Percentiles rank a stretch among this genome's conserved stretches.
These are phyloP conservation scores for Diaporthe caulivora DNA, from an alignment of 2,329 filamentous ascomycete species.

Conservation along the genomic window DNA sequence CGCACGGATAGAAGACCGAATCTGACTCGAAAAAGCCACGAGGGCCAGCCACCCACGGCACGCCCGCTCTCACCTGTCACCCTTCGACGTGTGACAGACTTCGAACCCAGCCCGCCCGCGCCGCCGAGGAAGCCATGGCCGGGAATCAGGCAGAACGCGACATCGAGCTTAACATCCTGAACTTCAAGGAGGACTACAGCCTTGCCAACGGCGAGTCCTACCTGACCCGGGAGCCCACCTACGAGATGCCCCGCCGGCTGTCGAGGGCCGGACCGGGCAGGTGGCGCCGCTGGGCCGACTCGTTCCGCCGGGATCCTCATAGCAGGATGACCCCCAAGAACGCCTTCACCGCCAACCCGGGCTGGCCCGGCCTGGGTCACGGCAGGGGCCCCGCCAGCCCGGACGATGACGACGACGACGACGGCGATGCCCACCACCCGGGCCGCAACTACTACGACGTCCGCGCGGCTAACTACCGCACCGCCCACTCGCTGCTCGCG, in stretches of 20 bases:
- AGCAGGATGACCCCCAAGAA: slow-evolving; percentile 59
- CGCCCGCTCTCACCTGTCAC: not conserved
- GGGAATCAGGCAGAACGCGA: slow-evolving; percentile 49
- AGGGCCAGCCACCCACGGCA: not conserved
- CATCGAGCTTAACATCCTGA: slow-evolving; percentile 70
- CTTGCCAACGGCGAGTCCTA: slow-evolving; percentile 62
- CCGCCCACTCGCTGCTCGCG: slow-evolving; percentile 80
- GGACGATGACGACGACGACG: slow-evolving; percentile 17
- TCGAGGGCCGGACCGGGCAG: slow-evolving; percentile 41
- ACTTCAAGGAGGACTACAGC: slow-evolving; percentile 68
- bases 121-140: slow-evolving; percentile 49
- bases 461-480: slow-evolving; percentile 74
- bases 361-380: slow-evolving; percentile 42
- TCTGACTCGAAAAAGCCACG: not conserved
- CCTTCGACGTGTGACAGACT: slow-evolving; percentile 3
- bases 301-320: slow-evolving; percentile 72
- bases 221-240: slow-evolving; percentile 64
- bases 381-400: slow-evolving; percentile 40
- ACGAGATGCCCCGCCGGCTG: slow-evolving; percentile 50
- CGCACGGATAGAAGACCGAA: not conserved
- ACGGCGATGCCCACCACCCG: slow-evolving; percentile 46
- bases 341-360: slow-evolving; percentile 34
- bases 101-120: slow-evolving; percentile 1
- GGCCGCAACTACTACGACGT: slow-evolving; percentile 67
- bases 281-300: slow-evolving; percentile 63